Base-by-base conservation (phyloP, 2,329 filamentous ascomycete genomes). In the Arthrobotrys sinensis region DNA sequence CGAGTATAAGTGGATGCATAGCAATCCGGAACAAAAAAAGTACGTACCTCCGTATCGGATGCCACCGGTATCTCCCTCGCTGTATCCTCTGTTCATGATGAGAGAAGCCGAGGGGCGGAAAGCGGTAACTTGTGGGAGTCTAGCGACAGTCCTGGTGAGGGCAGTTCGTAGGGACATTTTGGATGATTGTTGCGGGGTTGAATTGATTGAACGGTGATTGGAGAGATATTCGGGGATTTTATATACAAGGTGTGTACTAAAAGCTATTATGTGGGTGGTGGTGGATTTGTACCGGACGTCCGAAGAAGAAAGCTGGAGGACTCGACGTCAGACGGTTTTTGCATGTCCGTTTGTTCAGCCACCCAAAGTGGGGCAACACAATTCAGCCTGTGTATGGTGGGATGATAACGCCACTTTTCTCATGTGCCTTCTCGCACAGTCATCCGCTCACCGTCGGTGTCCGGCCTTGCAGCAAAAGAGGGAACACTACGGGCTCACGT, bases 131-230 rank as follows among this genome's bases (percentile, higher is more conserved):
- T 57, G 28, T 40, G 75, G 67, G 36, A 78, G 75, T 48, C 67
- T 63, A 28, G 62, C 53, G 62, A 72, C 45, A 28, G 67, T 77
- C 36, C 75, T 76, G 62, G 76, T 71, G 57, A 70, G 76, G 36
- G 76, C 71, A 19, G 76, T 71, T 76, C 76, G 55, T 24, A 79
- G 76, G 40, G 73, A 57, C 72, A 79, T 78, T 32, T 43, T 48
- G 65, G 55, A 40, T 63, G 16, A 40, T 69, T 81, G 64, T 77
- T 81, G 79, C 8, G 36, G 55, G 36, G 36, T 79, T 76, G 79
- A 16, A 46, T 24, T 66, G 76, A 57, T 67, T 57, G 67, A 77
- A 80, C 79, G 80, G 75, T 73, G 57, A 69, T 75, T 75, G 76
- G 80, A 80, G 68, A 48, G 76, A 69, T 63, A 69, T 64, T 57